Conservation (phyloP, 108 stramenopile species). For the Cyclotella distinguenda region DNA sequence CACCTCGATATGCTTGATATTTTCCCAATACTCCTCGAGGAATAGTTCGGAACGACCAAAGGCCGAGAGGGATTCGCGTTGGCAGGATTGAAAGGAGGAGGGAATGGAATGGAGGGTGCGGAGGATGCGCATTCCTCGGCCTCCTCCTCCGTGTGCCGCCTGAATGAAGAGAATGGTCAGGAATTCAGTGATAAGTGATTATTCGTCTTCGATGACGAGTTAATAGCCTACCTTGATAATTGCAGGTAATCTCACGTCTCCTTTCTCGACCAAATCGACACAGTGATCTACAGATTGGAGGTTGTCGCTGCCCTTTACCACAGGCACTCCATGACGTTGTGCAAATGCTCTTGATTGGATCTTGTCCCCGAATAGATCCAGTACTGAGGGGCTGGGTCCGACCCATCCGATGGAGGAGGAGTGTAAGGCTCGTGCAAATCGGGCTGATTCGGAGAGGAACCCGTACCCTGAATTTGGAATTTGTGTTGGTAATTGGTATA, state of each 20-base stretch:
- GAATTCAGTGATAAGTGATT: not conserved
- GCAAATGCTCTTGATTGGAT: constrained; percentile 81
- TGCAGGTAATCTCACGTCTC: constrained; percentile 32
- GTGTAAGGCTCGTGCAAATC: constrained; percentile 66
- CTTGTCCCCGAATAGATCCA: constrained; percentile 90
- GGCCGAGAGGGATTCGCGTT: constrained; percentile 66
- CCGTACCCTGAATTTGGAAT: constrained; percentile 58
- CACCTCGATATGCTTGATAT: constrained; percentile 95
- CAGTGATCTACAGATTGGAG: constrained; percentile 41
- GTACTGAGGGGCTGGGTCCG: constrained; percentile 75
- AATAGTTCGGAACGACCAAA: constrained; percentile 86
- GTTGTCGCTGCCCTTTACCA: constrained; percentile 83
- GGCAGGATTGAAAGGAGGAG: constrained; percentile 64
- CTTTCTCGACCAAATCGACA: constrained; percentile 29
- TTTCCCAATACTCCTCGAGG: constrained; percentile 83
- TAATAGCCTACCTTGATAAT: constrained; percentile 39
- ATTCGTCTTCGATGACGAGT: not conserved
- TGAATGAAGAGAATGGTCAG: constrained; percentile 60
- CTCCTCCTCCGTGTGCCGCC: constrained; percentile 94
- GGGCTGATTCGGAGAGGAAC: constrained; percentile 90
- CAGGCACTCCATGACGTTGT: constrained; percentile 67
- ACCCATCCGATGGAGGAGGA: constrained; percentile 72
- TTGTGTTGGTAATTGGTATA: not conserved
- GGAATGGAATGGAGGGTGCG: constrained; percentile 70
- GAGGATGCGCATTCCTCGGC: constrained; percentile 94